phyloP scores from a whole-genome alignment of 108 stramenopile species.

The Bacterosira constricta region DNA sequence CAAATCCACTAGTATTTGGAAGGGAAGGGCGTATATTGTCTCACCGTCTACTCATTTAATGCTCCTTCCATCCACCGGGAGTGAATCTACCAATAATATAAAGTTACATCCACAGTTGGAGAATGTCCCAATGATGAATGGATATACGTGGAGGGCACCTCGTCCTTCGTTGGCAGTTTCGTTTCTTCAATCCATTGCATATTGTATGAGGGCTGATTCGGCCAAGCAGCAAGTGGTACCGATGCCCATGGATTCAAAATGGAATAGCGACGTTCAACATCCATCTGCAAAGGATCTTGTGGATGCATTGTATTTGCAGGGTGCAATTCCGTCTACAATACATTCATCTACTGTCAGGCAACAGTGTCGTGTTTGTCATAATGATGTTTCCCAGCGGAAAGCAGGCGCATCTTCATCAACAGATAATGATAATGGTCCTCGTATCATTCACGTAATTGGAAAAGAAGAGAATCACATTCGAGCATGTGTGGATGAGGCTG shows the following conservation, averaged over 20 bases:
- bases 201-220: neutral
- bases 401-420: neutral
- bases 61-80: conserved; percentile 8
- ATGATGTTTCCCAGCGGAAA: neutral
- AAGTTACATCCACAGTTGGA: conserved; percentile 8
- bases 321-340: neutral
- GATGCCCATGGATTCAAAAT: neutral
- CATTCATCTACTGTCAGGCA: neutral
- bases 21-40: conserved; percentile 24
- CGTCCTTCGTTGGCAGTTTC: conserved; percentile 22
- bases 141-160: conserved; percentile 32
- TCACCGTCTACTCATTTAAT: conserved; percentile 39
- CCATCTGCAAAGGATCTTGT: conserved; percentile 39
- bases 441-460: conserved; percentile 66
- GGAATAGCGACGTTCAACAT: conserved; percentile 3
- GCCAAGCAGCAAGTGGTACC: neutral
- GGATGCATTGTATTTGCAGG: conserved; percentile 39
- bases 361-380: conserved; percentile 3
- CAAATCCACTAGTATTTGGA: neutral
- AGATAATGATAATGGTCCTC: conserved; percentile 5
- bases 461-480: conserved; percentile 59
- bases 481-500: conserved; percentile 61
- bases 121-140: neutral
- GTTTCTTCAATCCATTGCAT: conserved; percentile 33
- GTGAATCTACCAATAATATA: neutral